Percentiles rank a stretch among this genome's conserved stretches.
These are phyloP conservation scores for Cyclotella kingstonii DNA, from an alignment of 108 stramenopile genomes.

Conservation along the genomic window DNA sequence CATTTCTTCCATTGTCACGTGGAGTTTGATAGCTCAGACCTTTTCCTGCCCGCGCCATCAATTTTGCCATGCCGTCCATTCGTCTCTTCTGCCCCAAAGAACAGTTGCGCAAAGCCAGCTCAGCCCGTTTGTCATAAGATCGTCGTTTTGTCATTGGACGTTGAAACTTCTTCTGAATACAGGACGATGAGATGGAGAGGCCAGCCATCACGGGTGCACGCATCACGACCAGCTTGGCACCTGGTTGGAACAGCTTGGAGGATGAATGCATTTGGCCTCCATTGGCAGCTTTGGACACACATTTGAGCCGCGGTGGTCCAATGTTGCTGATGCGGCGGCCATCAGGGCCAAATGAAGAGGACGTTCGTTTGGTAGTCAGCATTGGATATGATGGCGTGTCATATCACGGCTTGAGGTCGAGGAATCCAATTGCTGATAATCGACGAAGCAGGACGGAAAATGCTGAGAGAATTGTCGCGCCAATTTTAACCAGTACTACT, in stretches of 20 bases:
- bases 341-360: conserved; percentile 53
- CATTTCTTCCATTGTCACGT: not conserved
- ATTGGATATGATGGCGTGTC: too few relatives aligned
- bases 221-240: conserved; percentile 42
- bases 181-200: conserved; percentile 36
- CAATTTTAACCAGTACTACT: too few relatives aligned
- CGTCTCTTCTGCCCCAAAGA: conserved; percentile 65
- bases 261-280: too few relatives aligned
- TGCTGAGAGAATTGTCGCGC: too few relatives aligned
- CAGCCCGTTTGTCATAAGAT: conserved; percentile 58
- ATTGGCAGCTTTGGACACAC: conserved; percentile 22
- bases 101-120: conserved; percentile 52
- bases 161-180: conserved; percentile 69
- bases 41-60: conserved; percentile 71
- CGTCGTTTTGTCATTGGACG: conserved; percentile 82
- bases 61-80: conserved; percentile 76
- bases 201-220: conserved; percentile 68
- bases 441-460: too few relatives aligned
- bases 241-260: conserved; percentile 51
- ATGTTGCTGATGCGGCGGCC: conserved; percentile 41
- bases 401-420: too few relatives aligned
- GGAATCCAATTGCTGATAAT: too few relatives aligned
- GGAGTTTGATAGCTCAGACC: conserved; percentile 58
- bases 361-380: conserved; percentile 30
- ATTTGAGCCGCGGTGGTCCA: conserved; percentile 12